Base-by-base conservation (phyloP, 306 rosid genomes). In the Heteromeles arbutifolia region DNA sequence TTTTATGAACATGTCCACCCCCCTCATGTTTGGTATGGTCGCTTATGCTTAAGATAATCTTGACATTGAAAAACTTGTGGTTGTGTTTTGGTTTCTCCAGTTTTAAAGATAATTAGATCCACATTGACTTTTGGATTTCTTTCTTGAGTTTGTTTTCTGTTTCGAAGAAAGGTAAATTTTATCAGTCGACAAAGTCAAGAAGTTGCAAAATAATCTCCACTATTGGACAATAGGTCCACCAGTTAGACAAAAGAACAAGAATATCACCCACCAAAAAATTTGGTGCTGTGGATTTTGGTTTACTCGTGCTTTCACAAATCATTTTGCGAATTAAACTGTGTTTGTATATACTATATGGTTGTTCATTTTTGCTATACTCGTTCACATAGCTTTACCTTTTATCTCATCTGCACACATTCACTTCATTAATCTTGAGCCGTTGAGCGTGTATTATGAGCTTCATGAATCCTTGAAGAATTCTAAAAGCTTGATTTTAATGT, bases 401-500 rank as follows among this genome's bases (percentile, higher is more conserved):
- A 28, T 24, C 17, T 18, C 12, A 21, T 21, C 31, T 44, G 29
- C 34, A 48, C 21, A 45, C 6, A 14, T 32, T 67, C 8, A 18
- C 57, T 56, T 79, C 12, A 8, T 45, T 19, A 69, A 69, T 4
- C 22, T 70, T 22, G 13, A 62, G 65, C 31, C 0, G 10, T 61
- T 61, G 65, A 57, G 26, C 17, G 3, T 72, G 21, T 50, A 34
- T 64, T 13, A 5, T 19, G 65, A 24, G 13, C 65, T 17, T n/a
- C 24, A 12, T 62, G 67, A 82, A 78, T 59, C 62, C 65, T 77
- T 48, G 68, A 58, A 48, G 58, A 72, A 69, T 64, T 39, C 75
- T 87, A 69, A 84, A 66, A 69, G 61, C 53, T 10, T 84, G 53
- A 43, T 65, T 82, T 77, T 76, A 53, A 26, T 79, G 17, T 86